These are phyloP conservation scores for Ceratocystis cacaofunesta DNA, from an alignment of 2,329 filamentous ascomycete genomes.

Conservation along the genomic window DNA sequence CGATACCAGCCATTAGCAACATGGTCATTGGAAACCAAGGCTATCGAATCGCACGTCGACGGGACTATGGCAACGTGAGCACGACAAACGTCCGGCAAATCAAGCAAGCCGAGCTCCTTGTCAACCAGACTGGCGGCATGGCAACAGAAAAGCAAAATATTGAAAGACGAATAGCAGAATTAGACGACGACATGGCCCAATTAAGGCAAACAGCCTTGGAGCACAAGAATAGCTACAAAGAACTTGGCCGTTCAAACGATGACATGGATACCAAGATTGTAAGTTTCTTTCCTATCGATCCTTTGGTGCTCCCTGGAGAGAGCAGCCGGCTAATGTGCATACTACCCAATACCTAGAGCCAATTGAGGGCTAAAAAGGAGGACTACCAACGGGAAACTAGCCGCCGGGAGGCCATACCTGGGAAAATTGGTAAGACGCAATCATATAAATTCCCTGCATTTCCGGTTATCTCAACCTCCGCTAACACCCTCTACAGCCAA, in stretches of 20 bases:
- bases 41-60: slow-evolving; percentile 53
- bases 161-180: slow-evolving; percentile 35
- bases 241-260: not conserved
- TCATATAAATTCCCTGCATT: not conserved
- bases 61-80: slow-evolving; percentile 65
- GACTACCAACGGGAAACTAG: slow-evolving; percentile 50
- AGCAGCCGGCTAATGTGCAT: not conserved
- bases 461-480: too few species aligned
- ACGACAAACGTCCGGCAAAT: slow-evolving; percentile 52
- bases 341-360: slow-evolving; percentile 28
- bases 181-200: slow-evolving; percentile 25
- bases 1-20: slow-evolving; percentile 40
- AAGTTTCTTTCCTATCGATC: not conserved
- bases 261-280: not conserved
- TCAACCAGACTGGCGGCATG: slow-evolving; percentile 68
- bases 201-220: slow-evolving; percentile 30
- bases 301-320: not conserved
- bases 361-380: slow-evolving; percentile 47
- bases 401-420: slow-evolving; percentile 51
- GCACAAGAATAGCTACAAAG: not conserved
- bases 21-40: slow-evolving; percentile 55
- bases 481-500: not conserved
- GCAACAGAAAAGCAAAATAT: slow-evolving; percentile 47
- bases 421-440: slow-evolving; percentile 47
- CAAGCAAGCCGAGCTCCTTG: slow-evolving; percentile 48